Percentiles rank a stretch among this genome's conserved stretches.
These are phyloP conservation scores for Backusella macrospora DNA, from an alignment of 192 early-diverging fungal genomes.

Conservation along the genomic window DNA sequence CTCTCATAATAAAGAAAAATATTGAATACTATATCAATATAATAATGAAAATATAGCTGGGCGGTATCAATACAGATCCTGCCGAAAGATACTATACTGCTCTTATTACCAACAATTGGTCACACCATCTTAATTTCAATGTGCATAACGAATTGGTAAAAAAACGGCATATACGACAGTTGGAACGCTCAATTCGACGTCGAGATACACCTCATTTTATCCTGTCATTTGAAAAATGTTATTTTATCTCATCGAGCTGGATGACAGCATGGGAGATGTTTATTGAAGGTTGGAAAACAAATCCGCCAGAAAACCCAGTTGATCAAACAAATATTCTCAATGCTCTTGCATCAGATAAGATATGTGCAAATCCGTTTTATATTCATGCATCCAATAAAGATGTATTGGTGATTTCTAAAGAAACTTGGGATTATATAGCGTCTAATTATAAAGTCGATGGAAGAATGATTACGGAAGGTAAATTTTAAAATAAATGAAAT, in stretches of 20 bases:
- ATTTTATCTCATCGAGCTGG: slow-evolving; percentile 23
- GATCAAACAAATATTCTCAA: slow-evolving; percentile 9
- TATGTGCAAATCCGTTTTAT: slow-evolving; percentile 18
- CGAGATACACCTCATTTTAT: slow-evolving; percentile 25
- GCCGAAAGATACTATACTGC: slow-evolving; percentile 21
- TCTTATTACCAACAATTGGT: slow-evolving; percentile 5
- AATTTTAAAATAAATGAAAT: not conserved
- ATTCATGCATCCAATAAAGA: slow-evolving; percentile 11
- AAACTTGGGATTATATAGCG: slow-evolving; percentile 8
- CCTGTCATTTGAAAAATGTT: not conserved
- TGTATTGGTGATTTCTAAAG: slow-evolving; percentile 2
- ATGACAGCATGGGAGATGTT: slow-evolving; percentile 29
- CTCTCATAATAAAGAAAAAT: not conserved
- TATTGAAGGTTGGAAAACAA: slow-evolving; percentile 22
- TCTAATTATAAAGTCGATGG: not conserved
- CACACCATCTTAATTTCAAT: not conserved
- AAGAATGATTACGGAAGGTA: slow-evolving; percentile 12
- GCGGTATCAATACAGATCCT: slow-evolving; percentile 8
- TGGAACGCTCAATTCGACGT: slow-evolving; percentile 20
- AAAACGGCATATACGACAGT: not conserved
- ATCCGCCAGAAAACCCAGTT: not conserved
- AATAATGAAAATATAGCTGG: slow-evolving; percentile 15
- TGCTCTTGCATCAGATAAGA: not conserved
- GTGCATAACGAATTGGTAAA: not conserved
- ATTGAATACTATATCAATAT: not conserved